Evolutionary conservation across 2,329 filamentous ascomycete species (phyloP), one percentile per base, ranked within the genome.

Genomic region (Sclerotinia spermophila): DNA sequence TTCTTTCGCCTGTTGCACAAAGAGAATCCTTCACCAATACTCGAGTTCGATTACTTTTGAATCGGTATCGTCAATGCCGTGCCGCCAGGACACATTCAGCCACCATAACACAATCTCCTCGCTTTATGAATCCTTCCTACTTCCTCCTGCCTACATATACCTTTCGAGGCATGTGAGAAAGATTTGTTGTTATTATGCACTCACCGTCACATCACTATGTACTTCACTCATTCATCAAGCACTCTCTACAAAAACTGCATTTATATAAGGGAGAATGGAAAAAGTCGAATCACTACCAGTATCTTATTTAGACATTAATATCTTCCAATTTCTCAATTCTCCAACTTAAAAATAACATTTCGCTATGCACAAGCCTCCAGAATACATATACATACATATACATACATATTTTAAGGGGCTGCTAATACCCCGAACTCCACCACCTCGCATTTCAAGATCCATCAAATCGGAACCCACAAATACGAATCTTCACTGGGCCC

Each of bases 391-490:
- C n/a, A n/a, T n/a, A n/a, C n/a, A n/a, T n/a, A n/a, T n/a, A n/a
- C n/a, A 24, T 27, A 51, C 53, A 60, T 42, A 44, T 45, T 61
- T 42, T 30, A 42, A 64, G 60, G 61, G 61, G 61, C 19, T 62
- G 35, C 21, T 60, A 27, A 60, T 30, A 60, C 38, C 13, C n/a
- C 48, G 48, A 45, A n/a, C 24, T 65, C 61, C 61, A 65, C 61
- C 44, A 35, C 27, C 21, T 45, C 21, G 42, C 60, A 62, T 35
- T 48, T n/a, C 5, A 1, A n/a, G n/a, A 35, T 19, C 44, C 33
- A 35, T 53, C 61, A 65, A 51, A 65, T 65, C 61, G 33, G 33
- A 65, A 65, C 45, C 45, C 44, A 38, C 33, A 51, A 61, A 61
- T 21, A 35, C 17, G 8, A 64, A 48, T 64, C 61, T 44, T 61